Evolutionary conservation across 331 rosid species (phyloP).

Genomic region (Malus hybrid): DNA sequence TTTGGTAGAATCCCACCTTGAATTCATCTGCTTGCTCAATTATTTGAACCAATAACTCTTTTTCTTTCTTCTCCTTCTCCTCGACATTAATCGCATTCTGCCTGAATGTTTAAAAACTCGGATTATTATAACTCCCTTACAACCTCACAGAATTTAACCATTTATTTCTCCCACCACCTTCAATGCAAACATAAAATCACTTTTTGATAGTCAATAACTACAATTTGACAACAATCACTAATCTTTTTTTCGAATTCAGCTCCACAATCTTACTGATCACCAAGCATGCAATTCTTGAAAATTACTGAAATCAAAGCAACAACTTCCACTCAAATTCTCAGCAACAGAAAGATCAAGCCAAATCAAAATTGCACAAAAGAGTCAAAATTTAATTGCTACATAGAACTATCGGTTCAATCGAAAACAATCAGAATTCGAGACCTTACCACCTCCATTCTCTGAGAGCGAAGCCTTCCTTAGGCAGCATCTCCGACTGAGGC

Average conservation of each 20-base stretch:
- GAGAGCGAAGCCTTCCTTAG: too few species aligned
- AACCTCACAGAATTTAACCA: neutral
- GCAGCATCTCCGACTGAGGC: too few species aligned
- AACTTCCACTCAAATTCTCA: too few species aligned
- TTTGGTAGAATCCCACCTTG: constrained; percentile 33
- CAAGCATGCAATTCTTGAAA: too few species aligned
- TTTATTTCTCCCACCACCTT: neutral
- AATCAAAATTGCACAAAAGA: too few species aligned
- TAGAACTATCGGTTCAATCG: too few species aligned
- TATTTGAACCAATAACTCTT: constrained; percentile 28
- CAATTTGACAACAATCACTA: neutral
- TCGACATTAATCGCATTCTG: constrained; percentile 30
- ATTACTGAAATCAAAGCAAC: too few species aligned
- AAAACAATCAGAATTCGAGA: too few species aligned
- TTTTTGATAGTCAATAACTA: neutral
- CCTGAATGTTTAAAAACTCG: neutral
- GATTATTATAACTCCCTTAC: neutral
- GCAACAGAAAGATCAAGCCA: too few species aligned
- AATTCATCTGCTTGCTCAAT: constrained; percentile 30
- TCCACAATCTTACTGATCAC: too few species aligned
- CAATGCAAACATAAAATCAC: neutral
- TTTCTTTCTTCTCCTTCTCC: constrained; percentile 36
- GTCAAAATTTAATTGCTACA: too few species aligned
- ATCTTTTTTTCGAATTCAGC: neutral
- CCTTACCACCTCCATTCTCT: too few species aligned